Percentiles rank a stretch among this genome's conserved stretches.
Conservation (phyloP, 2,329 filamentous ascomycete genomes). For the Hypoxylon sp. region DNA sequence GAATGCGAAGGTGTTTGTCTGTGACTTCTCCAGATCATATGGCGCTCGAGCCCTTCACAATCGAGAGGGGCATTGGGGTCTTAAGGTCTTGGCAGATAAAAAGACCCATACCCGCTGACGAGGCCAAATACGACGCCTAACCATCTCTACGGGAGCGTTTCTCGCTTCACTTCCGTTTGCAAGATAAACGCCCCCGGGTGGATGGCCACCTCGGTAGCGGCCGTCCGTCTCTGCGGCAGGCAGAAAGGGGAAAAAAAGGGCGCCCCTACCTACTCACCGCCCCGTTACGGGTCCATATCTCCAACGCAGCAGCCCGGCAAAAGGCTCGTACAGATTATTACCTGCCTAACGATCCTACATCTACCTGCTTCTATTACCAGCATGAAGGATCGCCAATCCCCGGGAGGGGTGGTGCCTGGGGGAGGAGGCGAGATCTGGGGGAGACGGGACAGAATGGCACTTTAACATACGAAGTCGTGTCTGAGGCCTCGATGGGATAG, state of each 20-base stretch:
- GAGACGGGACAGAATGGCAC: conserved; percentile 9
- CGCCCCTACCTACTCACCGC: conserved; percentile 23
- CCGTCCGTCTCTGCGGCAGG: conserved; percentile 38
- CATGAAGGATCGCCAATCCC: conserved; percentile 30
- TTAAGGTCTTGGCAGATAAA: conserved; percentile 26
- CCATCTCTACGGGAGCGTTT: conserved; percentile 6
- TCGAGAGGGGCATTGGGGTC: conserved; percentile 23
- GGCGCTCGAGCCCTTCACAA: conserved; percentile 26
- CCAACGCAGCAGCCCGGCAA: conserved; percentile 17
- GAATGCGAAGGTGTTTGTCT: conserved; percentile 12
- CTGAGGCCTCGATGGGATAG: conserved; percentile 8
- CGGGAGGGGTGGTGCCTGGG: conserved; percentile 3
- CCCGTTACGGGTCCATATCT: conserved; percentile 22
- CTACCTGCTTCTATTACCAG: conserved; percentile 8
- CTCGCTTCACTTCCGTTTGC: conserved; percentile 29
- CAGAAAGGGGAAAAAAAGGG: conserved; percentile 8
- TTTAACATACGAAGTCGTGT: conserved; percentile 8
- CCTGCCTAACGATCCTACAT: conserved; percentile 6
- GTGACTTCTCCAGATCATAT: conserved; percentile 9
- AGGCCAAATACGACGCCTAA: conserved; percentile 5
- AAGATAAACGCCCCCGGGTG: conserved; percentile 24
- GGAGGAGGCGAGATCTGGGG: conserved; percentile 19
- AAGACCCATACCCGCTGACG: conserved; percentile 17
- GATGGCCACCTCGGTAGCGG: conserved; percentile 41
- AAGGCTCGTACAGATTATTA: conserved; percentile 8